Evolutionary conservation across 306 rosid species (phyloP), one percentile per base, ranked within the genome.

Genomic region (Dalbergia oliveri): DNA sequence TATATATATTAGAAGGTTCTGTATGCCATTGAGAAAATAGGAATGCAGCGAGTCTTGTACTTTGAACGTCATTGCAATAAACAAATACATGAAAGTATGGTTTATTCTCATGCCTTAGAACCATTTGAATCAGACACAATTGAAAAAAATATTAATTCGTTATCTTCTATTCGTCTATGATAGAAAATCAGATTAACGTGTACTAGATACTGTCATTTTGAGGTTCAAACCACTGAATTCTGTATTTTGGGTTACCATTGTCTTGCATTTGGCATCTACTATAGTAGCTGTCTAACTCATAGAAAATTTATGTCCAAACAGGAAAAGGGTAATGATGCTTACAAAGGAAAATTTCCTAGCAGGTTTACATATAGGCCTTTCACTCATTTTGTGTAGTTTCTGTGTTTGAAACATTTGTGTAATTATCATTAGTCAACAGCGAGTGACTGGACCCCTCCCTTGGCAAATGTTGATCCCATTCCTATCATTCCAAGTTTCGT

Each of bases 21-120:
- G 49, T 44, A 37, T 51, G 72, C 23, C 51, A 16, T 12, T 39
- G 34, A 11, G 23, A 58, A 70, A 37, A 65, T 43, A 16, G 23
- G 69, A 49, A 64, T 56, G 68, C 6, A 60, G 23, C 59, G 66
- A 60, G 8, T 57, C 65, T 66, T 50, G 53, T 79, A 15, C 47
- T 37, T 16, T 19, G 11, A 73, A 78, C 66, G 26, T 72, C 4
- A 51, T 35, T 81, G 80, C 39, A 65, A 18, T 15, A 39, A 35
- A 35, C 44, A 66, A 35, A 15, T 14, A 59, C 14, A 62, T 39
- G 5, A 2, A 68, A 60, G 23, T 72, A 61, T n/a, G 50, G 70
- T 47, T 49, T 57, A 14, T 44, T 69, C 61, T 67, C 23, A 19
- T 62, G 79, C 69, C 59, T 33, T 44, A 8, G 60, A 68, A 39